These are phyloP conservation scores for Umbelopsis sp. DNA, from an alignment of 192 early-diverging fungal species.

Conservation along the genomic window DNA sequence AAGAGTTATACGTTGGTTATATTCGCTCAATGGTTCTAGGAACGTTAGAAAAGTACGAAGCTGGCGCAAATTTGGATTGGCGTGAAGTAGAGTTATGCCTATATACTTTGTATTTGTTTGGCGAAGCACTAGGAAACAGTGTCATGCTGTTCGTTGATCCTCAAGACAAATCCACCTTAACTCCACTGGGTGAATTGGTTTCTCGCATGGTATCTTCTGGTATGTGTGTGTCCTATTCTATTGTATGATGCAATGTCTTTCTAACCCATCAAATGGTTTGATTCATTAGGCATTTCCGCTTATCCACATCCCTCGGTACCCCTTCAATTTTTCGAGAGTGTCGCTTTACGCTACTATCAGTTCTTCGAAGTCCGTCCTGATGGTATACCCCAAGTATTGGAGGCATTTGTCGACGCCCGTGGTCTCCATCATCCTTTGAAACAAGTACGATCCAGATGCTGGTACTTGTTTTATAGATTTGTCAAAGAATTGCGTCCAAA, in stretches of 20 bases:
- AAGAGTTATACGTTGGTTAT: constrained; percentile 58
- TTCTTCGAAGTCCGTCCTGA: constrained; percentile 72
- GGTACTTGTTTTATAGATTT: constrained; percentile 89
- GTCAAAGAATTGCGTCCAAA: constrained; percentile 67
- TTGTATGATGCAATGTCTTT: constrained; percentile 16
- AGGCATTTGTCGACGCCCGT: constrained; percentile 74
- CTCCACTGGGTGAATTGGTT: constrained; percentile 64
- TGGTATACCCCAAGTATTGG: constrained; percentile 66
- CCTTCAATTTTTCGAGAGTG: constrained; percentile 75
- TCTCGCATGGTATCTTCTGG: constrained; percentile 64
- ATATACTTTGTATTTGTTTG: constrained; percentile 74
- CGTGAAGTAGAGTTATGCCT: constrained; percentile 76
- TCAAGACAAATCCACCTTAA: constrained; percentile 36
- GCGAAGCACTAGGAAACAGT: constrained; percentile 64
- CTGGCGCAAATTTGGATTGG: constrained; percentile 63
- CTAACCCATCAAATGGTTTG: not conserved
- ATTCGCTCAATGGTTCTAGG: constrained; percentile 62
- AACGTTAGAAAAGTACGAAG: constrained; percentile 62
- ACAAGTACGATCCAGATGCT: constrained; percentile 74
- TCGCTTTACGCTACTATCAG: constrained; percentile 60
- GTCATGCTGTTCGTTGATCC: constrained; percentile 46
- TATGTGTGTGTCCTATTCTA: constrained; percentile 36
- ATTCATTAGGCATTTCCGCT: constrained; percentile 59
- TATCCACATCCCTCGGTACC: constrained; percentile 78
- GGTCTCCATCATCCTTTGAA: constrained; percentile 77